Evolutionary conservation across 2,329 filamentous ascomycete genomes (phyloP).

Genomic region (Talaromyces sp.): DNA sequence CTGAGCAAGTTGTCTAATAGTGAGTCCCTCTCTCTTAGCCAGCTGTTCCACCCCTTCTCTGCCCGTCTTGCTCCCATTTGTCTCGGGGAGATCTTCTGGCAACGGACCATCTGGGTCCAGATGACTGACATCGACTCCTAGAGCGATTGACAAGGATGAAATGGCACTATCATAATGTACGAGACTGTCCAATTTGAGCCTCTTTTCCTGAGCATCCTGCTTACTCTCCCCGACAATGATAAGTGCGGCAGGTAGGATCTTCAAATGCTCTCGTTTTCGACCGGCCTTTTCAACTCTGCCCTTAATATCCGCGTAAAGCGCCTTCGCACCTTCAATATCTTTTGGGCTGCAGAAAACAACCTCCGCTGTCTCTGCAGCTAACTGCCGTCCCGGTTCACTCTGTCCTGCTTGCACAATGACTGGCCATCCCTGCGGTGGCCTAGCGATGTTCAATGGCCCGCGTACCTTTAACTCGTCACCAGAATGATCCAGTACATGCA

Average conservation of each 20-base stretch:
- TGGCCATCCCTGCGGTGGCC: slow-evolving; percentile 54
- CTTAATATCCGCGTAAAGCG: slow-evolving; percentile 53
- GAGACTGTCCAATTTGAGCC: slow-evolving; percentile 49
- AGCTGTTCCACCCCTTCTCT: slow-evolving; percentile 47
- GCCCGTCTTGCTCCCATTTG: slow-evolving; percentile 52
- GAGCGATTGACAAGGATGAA: slow-evolving; percentile 49
- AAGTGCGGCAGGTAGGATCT: slow-evolving; percentile 52
- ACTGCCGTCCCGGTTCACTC: slow-evolving; percentile 50
- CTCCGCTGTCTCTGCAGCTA: slow-evolving; percentile 54
- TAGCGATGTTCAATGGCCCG: slow-evolving; percentile 52
- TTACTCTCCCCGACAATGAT: slow-evolving; percentile 50
- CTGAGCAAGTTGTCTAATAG: slow-evolving; percentile 51
- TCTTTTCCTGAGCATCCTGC: slow-evolving; percentile 49
- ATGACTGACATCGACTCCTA: slow-evolving; percentile 47
- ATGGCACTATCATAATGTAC: slow-evolving; percentile 56
- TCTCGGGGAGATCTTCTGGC: slow-evolving; percentile 50
- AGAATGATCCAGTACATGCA: slow-evolving; percentile 52
- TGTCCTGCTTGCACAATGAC: slow-evolving; percentile 56
- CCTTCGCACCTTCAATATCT: slow-evolving; percentile 47
- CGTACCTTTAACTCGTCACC: slow-evolving; percentile 48
- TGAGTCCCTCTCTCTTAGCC: slow-evolving; percentile 45
- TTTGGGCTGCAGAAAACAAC: slow-evolving; percentile 52
- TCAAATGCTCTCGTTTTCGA: slow-evolving; percentile 46
- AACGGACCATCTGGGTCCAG: slow-evolving; percentile 51
- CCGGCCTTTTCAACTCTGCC: slow-evolving; percentile 45